Evolutionary conservation across 2,329 filamentous ascomycete genomes (phyloP).

Genomic region (Cordyceps javanica): DNA sequence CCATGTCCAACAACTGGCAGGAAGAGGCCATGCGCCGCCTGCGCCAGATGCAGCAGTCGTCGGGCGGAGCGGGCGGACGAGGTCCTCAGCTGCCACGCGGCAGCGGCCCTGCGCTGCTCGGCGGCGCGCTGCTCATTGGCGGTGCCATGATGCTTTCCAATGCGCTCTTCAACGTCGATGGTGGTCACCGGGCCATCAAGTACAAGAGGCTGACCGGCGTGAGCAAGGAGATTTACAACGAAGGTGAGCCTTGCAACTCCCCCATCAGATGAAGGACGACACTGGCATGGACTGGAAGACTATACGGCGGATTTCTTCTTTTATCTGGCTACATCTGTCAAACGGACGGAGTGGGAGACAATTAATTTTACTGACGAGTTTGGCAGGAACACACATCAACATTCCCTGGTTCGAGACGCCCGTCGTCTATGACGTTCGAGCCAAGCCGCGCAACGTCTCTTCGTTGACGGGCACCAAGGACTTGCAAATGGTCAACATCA

Average conservation of each 20-base stretch:
- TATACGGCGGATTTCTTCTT: no score
- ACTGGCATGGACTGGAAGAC: not conserved
- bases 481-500: constrained; percentile 99
- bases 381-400: constrained; percentile 77
- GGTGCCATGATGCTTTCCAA: constrained; percentile 49
- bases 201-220: constrained; percentile 91
- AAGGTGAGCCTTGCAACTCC: constrained; percentile 59
- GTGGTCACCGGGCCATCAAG: constrained; percentile 98
- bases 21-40: constrained; percentile 47
- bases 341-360: not conserved
- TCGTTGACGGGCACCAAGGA: constrained; percentile 98
- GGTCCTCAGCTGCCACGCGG: constrained; percentile 37
- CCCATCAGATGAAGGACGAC: not conserved
- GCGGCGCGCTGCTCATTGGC: constrained; percentile 39
- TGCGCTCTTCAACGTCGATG: constrained; percentile 78
- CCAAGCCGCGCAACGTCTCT: constrained; percentile 92
- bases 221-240: constrained; percentile 88
- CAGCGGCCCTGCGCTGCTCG: constrained; percentile 34
- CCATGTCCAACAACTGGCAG: constrained; percentile 38
- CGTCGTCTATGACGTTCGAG: constrained; percentile 94
- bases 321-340: no score
- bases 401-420: constrained; percentile 98
- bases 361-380: constrained; percentile 10
- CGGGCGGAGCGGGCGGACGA: constrained; percentile 36
- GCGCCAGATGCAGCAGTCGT: constrained; percentile 40